Evolutionary conservation across 2,329 filamentous ascomycete genomes (phyloP).

Genomic region (Ascochyta rabiei): DNA sequence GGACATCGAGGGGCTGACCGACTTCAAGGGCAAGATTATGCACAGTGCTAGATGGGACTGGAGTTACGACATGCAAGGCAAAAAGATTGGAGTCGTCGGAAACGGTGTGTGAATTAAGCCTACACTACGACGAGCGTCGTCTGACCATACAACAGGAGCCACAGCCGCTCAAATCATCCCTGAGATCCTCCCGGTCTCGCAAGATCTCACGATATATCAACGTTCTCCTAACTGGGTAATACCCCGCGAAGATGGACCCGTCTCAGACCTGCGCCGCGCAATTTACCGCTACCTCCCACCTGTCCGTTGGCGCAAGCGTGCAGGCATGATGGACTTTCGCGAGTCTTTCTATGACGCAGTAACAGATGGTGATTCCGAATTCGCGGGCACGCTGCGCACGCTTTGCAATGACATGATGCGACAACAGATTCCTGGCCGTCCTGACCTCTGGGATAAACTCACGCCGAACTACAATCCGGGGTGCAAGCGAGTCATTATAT

Average conservation of each 20-base stretch:
- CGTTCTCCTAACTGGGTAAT: conserved; percentile 65
- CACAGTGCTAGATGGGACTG: conserved; percentile 67
- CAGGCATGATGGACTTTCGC: conserved; percentile 61
- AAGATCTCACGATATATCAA: conserved; percentile 61
- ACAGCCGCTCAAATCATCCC: conserved; percentile 65
- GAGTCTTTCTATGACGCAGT: conserved; percentile 56
- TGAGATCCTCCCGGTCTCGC: conserved; percentile 59
- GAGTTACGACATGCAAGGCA: conserved; percentile 60
- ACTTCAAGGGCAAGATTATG: conserved; percentile 60
- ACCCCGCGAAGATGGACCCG: conserved; percentile 57
- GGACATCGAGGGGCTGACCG: conserved; percentile 54
- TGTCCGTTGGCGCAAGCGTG: conserved; percentile 57
- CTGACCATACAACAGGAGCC: conserved; percentile 49
- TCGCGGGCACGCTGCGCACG: conserved; percentile 51
- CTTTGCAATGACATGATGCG: conserved; percentile 51
- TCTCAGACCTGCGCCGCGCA: conserved; percentile 51
- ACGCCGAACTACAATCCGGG: conserved; percentile 61
- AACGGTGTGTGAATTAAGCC: conserved; percentile 53
- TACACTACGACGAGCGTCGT: neutral
- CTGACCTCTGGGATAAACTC: conserved; percentile 60
- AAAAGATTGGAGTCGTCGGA: conserved; percentile 64
- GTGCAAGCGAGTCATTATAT: conserved; percentile 62
- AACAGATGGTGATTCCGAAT: conserved; percentile 48
- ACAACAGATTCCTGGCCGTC: conserved; percentile 54
- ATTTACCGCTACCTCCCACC: conserved; percentile 59